Evolutionary conservation across 179 eudicot genomes (phyloP).

Genomic region (Camellia oleifera): DNA sequence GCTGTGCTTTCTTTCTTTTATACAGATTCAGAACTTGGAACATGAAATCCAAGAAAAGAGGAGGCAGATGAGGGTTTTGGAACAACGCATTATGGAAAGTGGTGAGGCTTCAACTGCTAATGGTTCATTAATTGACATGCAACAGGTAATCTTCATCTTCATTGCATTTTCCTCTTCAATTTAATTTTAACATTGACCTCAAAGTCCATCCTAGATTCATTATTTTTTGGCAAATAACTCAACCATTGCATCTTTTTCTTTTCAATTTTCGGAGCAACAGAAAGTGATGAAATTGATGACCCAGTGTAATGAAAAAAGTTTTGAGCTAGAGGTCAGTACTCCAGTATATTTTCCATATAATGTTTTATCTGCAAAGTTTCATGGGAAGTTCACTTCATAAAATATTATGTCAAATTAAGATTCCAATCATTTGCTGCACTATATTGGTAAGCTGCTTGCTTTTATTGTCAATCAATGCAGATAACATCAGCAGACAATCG

Average conservation of each 20-base stretch:
- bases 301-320: conserved; percentile 81
- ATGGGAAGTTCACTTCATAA: background rate
- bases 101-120: conserved; percentile 83
- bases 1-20: conserved; percentile 2
- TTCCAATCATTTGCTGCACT: background rate
- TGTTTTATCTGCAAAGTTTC: background rate
- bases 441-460: background rate
- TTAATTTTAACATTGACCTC: background rate
- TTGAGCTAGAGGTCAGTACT: conserved; percentile 86
- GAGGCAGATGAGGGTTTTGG: conserved; percentile 81
- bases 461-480: conserved; percentile 37
- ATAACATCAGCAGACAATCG: conserved; percentile 93
- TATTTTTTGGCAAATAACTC: background rate
- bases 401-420: background rate
- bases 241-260: conserved; percentile 8
- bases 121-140: conserved; percentile 87
- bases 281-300: conserved; percentile 74
- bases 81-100: conserved; percentile 75
- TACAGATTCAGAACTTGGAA: conserved; percentile 85
- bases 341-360: background rate
- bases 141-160: conserved; percentile 58
- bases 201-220: background rate
- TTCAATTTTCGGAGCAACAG: conserved; percentile 34
- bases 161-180: background rate
- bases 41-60: conserved; percentile 81